Conservation (phyloP, 495 filamentous ascomycete genomes). For the Penicillium parvum region DNA sequence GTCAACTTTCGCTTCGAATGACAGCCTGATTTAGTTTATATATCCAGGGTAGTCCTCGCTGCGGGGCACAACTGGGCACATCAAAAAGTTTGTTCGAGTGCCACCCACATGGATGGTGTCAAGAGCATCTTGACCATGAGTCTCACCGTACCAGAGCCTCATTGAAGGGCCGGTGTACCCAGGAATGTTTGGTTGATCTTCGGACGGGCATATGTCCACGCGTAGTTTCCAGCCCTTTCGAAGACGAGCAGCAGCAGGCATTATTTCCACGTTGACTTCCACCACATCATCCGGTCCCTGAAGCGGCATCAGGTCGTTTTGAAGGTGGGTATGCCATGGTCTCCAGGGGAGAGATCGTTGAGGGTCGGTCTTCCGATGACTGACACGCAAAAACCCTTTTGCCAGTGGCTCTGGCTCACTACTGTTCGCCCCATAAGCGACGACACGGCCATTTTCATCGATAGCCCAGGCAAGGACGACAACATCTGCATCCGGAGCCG, state of each 20-base stretch:
- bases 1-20: not conserved
- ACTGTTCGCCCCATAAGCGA: not conserved
- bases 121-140: not conserved
- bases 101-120: not conserved
- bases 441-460: not conserved
- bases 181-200: not conserved
- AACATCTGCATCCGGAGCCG: not conserved
- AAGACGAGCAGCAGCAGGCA: not conserved
- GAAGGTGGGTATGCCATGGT: not conserved
- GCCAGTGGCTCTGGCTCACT: conserved; percentile 1
- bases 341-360: not conserved
- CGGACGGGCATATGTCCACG: not conserved
- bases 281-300: not conserved
- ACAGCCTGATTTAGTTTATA: too few relatives aligned
- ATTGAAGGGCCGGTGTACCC: not conserved
- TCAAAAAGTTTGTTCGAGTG: not conserved
- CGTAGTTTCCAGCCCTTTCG: not conserved
- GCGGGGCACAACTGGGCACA: not conserved
- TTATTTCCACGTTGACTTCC: not conserved
- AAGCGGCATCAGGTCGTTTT: not conserved
- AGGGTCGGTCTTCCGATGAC: not conserved
- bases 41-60: not conserved
- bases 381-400: not conserved
- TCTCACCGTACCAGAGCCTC: conserved; percentile 1
- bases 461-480: not conserved